Base-by-base conservation (phyloP, 208 protist genomes). In the Trypanosoma scelopori region DNA sequence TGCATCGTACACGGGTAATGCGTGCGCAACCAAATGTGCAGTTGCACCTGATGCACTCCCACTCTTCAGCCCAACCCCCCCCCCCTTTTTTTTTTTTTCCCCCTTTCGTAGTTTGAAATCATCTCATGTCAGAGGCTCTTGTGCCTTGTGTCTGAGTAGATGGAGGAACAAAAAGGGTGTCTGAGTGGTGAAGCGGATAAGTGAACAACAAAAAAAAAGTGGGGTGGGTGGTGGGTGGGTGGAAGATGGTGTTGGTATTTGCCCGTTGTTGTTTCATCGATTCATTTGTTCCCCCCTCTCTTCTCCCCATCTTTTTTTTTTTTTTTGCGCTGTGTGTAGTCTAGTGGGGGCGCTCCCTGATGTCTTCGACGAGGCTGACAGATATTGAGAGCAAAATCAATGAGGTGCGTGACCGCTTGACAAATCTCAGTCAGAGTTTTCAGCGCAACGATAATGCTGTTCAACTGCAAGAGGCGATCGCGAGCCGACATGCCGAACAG, bases 341-440 rank as follows among this genome's bases (percentile, higher is more conserved):
- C 1, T 16, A 41, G 43, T 27, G 41, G 42, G 23, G 45, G n/a
- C n/a, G 37, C 18, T 13, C 3, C 5, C 12, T 52, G 20, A 73
- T 73, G 67, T 57, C 67, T 43, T 73, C 67, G 5, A 25, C 20
- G 41, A 37, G 27, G 18, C 51, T 68, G 42, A 47, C 61, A 22
- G 69, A 74, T 32, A 39, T 74, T 2, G 69, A 74, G 42, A 64
- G 35, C 9, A 67, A 74, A 63, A 74, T 74, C 39, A 62, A 74
- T 43, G 60, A 69, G 48, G 60, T 74, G 43, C 59, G 69, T n/a
- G 32, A 68, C 39, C 69, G 69, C 16, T 45, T 74, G 32, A 35
- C 35, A 37, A 74, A 57, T 39, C 51, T 74, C n/a, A 64, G 35
- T 32, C 37, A 35, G 9, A 64, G 43, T 37, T 47, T 74, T 49